Percentiles rank a stretch among this genome's conserved stretches.
Conservation (phyloP, 2,329 filamentous ascomycete species). For the Alternaria conjuncta region DNA sequence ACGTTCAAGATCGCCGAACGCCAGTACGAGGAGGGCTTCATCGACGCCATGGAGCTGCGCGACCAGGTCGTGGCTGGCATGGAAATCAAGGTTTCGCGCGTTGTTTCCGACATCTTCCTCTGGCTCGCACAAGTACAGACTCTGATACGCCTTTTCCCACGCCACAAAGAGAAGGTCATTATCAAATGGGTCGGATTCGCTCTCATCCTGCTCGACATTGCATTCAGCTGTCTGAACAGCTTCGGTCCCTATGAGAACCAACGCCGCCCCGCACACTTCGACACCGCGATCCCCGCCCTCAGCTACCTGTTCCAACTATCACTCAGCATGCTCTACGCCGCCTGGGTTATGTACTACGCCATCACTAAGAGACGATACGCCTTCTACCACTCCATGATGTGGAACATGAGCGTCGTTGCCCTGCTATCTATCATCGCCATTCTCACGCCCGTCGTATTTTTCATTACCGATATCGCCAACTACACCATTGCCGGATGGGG, state of each 20-base stretch:
- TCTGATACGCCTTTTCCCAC: conserved; percentile 90
- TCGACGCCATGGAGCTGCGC: conserved; percentile 79
- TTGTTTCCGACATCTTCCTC: conserved; percentile 94
- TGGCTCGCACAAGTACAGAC: conserved; percentile 99
- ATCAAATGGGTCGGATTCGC: conserved; percentile 99
- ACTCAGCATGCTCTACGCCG: conserved; percentile 85
- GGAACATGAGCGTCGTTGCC: conserved; percentile 83
- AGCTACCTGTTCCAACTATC: conserved; percentile 90
- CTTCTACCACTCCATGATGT: conserved; percentile 89
- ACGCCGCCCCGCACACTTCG: conserved; percentile 75
- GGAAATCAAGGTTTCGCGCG: conserved; percentile 86
- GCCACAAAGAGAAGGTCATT: conserved; percentile 95
- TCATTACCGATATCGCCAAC: conserved; percentile 87
- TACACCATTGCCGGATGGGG: conserved; percentile 89
- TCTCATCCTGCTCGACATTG: conserved; percentile 86
- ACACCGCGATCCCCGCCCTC: conserved; percentile 87
- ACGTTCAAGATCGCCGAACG: conserved; percentile 83
- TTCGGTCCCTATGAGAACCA: conserved; percentile 67
- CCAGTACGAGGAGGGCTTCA: conserved; percentile 80
- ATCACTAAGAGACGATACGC: conserved; percentile 91
- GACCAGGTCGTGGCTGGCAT: conserved; percentile 80
- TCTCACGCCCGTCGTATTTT: conserved; percentile 88
- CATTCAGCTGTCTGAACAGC: conserved; percentile 90
- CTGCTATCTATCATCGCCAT: conserved; percentile 80
- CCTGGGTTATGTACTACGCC: conserved; percentile 92